Conservation (phyloP, 345 rosid genomes). For the Psidium friedrichsthalianum region DNA sequence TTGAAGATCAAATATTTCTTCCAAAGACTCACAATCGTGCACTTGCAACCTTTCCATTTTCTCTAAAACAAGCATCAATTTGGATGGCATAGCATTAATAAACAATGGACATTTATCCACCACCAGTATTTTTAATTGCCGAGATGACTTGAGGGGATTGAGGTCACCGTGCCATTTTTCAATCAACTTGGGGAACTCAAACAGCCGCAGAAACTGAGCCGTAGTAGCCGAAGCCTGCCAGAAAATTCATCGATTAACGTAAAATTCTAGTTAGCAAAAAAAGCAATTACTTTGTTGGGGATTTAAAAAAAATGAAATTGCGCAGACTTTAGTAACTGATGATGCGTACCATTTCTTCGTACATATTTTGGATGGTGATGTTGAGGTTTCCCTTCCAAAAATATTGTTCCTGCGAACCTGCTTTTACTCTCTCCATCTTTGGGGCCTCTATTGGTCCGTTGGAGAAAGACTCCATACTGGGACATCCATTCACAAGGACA, state of each 20-base stretch:
- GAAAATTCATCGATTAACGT: background rate
- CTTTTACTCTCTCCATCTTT: background rate
- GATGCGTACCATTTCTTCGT: background rate
- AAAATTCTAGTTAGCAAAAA: background rate
- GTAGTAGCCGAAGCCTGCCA: rapidly evolving
- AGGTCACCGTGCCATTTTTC: rapidly evolving
- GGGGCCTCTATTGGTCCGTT: rapidly evolving
- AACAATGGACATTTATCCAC: background rate
- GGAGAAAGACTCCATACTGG: rapidly evolving
- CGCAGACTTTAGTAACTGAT: rapidly evolving
- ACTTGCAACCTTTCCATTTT: background rate
- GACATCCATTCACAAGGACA: background rate
- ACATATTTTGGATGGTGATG: background rate
- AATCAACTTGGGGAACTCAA: background rate
- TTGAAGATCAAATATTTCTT: background rate
- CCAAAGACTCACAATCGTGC: background rate
- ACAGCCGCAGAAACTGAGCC: background rate
- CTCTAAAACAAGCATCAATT: background rate
- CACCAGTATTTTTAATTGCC: rapidly evolving
- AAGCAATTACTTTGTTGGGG: background rate
- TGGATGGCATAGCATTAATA: background rate
- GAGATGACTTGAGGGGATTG: background rate
- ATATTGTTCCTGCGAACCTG: too few species aligned
- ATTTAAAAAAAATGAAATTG: too few species aligned
- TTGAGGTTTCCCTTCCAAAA: background rate